Base-by-base conservation (phyloP, 148 eudicot species). In the Chenopodium album region DNA sequence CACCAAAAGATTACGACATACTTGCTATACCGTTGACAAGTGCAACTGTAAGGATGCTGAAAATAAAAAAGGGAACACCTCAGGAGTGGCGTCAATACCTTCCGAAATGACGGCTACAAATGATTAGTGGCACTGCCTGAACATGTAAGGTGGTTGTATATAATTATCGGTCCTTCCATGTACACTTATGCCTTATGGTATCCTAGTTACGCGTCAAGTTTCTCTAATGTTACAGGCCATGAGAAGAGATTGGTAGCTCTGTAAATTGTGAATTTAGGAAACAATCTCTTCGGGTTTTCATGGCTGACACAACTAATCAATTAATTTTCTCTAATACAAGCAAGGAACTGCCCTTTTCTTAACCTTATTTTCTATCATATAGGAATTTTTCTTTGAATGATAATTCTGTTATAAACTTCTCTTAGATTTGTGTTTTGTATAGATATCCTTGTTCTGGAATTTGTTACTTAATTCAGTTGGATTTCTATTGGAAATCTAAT, bases 71-170 rank as follows among this genome's bases (percentile, higher is more conserved):
- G 54, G 97, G 96, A 44, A 90, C 89, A 7, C 98, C 98, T 0
- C 87, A 89, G 31, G 96, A 95, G 83, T 95, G 98, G 98, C 92
- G 69, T 81, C 93, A 95, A 64, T 95, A 95, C 87, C 87, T 95
- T 32, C 86, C 90, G 3, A 88, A 83, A 71, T 80, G 9, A 85
- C 75, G 62, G 81, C 80, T 47, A 19, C 20, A 77, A 71, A 69
- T 75, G 79, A 56, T 84, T 81, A 85, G 66, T 62, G 66, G 23
- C 70, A 32, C 31, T 71, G 66, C n/a, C 69, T 65, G 59, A 66
- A 47, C 16, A 46, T 48, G 26, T 29, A 32, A 65, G 26, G n/a
- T 60, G 54, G 60, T 29, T 84, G 82, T 84, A 74, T 29, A 83
- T 83, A 83, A 64, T 22, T 64, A 34, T 22, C 10, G n/a, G 23